A percentile compares a stretch with the other conserved stretches of the same genome.
These are phyloP conservation scores for Suillus variegatus DNA, from an alignment of 768 basidiomycete genomes.

Conservation along the genomic window DNA sequence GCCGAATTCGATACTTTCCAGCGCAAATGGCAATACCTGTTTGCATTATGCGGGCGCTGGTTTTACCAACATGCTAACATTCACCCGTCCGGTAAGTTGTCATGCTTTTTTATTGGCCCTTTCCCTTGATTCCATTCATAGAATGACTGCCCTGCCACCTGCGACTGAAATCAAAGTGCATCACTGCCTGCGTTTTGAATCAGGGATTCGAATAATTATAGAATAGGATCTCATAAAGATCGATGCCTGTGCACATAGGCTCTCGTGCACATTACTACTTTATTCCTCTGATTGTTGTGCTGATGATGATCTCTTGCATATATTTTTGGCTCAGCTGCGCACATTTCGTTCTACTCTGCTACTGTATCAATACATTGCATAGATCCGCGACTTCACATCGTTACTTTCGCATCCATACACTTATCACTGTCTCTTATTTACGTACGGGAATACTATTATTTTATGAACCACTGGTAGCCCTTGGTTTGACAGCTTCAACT, in stretches of 20 bases:
- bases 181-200: conserved; percentile 9
- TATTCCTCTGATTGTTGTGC: conserved; percentile 19
- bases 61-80: conserved; percentile 79
- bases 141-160: conserved; percentile 52
- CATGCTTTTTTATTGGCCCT: background rate
- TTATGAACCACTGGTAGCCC: background rate
- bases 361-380: conserved; percentile 6
- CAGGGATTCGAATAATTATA: conserved; percentile 5
- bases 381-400: conserved; percentile 4
- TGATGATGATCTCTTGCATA: background rate
- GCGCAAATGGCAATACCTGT: conserved; percentile 83
- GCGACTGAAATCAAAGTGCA: conserved; percentile 40
- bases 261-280: conserved; percentile 18
- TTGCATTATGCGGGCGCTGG: conserved; percentile 79
- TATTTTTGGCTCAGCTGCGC: conserved; percentile 5
- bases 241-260: conserved; percentile 5
- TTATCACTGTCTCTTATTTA: conserved; percentile 2
- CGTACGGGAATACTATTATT: conserved; percentile 4
- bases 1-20: conserved; percentile 69
- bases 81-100: conserved; percentile 58
- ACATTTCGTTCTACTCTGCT: conserved; percentile 19
- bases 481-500: background rate
- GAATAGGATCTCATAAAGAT: conserved; percentile 1
- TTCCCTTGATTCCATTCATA: conserved; percentile 21
- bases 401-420: conserved; percentile 1